A percentile compares a stretch with the other conserved stretches of the same genome.
Conservation (phyloP, 2,329 filamentous ascomycete genomes). For the Exophiala calicioides region DNA sequence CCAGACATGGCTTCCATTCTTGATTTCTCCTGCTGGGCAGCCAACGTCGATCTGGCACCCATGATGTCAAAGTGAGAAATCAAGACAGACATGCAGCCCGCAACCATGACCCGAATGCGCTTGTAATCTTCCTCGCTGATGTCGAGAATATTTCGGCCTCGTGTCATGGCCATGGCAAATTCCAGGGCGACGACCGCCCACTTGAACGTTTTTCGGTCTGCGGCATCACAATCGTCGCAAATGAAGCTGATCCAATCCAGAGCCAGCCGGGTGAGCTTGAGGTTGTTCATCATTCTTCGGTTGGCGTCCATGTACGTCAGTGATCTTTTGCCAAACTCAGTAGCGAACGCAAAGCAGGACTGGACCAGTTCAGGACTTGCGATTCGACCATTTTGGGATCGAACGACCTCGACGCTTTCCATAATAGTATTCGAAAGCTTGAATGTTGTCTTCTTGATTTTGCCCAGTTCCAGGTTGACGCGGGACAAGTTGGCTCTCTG, state of each 20-base stretch:
- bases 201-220: constrained; percentile 92
- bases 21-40: constrained; percentile 91
- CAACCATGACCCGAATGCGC: constrained; percentile 80
- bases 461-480: constrained; percentile 86
- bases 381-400: constrained; percentile 77
- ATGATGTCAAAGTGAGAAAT: constrained; percentile 99
- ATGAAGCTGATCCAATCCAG: constrained; percentile 98
- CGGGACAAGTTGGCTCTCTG: constrained; percentile 90
- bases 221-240: constrained; percentile 91
- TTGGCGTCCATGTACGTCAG: constrained; percentile 95
- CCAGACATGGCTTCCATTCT: constrained; percentile 77
- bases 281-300: constrained; percentile 92
- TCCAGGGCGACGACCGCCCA: constrained; percentile 96
- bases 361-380: constrained; percentile 96
- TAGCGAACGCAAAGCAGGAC: constrained; percentile 98
- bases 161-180: constrained; percentile 96
- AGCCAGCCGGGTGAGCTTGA: constrained; percentile 88
- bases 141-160: constrained; percentile 87
- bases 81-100: constrained; percentile 93
- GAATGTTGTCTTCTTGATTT: constrained; percentile 93
- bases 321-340: constrained; percentile 94
- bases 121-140: constrained; percentile 87
- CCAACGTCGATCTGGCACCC: constrained; percentile 89
- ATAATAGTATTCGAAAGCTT: constrained; percentile 97
- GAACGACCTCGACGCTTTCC: constrained; percentile 94